Percentiles rank a stretch among this genome's conserved stretches.
Evolutionary conservation across 2,329 filamentous ascomycete genomes (phyloP).

Genomic region (Fusarium nygamai): DNA sequence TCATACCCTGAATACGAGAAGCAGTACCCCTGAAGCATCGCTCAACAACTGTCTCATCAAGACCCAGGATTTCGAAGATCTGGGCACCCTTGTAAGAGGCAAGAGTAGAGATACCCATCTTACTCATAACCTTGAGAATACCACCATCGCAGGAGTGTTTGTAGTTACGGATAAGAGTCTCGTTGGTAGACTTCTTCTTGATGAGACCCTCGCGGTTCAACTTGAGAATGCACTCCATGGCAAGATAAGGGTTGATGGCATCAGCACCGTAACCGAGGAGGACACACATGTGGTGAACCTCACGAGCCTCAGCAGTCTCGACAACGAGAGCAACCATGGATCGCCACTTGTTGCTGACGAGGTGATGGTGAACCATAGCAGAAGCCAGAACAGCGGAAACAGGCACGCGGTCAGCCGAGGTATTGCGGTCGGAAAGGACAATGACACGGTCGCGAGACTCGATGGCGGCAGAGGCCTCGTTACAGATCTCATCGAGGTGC

Average conservation of each 20-base stretch:
- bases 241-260: conserved; percentile 92
- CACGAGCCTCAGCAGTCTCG: conserved; percentile 94
- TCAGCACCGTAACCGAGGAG: conserved; percentile 94
- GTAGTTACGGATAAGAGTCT: conserved; percentile 92
- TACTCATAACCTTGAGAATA: conserved; percentile 98
- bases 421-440: conserved; percentile 88
- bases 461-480: conserved; percentile 84
- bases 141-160: conserved; percentile 96
- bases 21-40: conserved; percentile 95
- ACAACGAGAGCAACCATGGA: conserved; percentile 87
- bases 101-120: conserved; percentile 98
- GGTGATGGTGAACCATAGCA: conserved; percentile 93
- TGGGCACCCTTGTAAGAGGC: conserved; percentile 98
- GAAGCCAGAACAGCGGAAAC: conserved; percentile 89
- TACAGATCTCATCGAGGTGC: conserved; percentile 88
- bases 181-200: conserved; percentile 85
- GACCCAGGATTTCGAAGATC: conserved; percentile 95
- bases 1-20: conserved; percentile 92
- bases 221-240: conserved; percentile 97
- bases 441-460: conserved; percentile 86
- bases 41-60: conserved; percentile 91
- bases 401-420: conserved; percentile 81
- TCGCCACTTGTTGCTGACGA: conserved; percentile 96
- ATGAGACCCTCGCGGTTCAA: conserved; percentile 93
- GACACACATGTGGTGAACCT: conserved; percentile 99